A percentile compares a stretch with the other conserved stretches of the same genome.
These are phyloP conservation scores for Wickerhamiella dianesei DNA, from an alignment of 805 yeast species.

Conservation along the genomic window DNA sequence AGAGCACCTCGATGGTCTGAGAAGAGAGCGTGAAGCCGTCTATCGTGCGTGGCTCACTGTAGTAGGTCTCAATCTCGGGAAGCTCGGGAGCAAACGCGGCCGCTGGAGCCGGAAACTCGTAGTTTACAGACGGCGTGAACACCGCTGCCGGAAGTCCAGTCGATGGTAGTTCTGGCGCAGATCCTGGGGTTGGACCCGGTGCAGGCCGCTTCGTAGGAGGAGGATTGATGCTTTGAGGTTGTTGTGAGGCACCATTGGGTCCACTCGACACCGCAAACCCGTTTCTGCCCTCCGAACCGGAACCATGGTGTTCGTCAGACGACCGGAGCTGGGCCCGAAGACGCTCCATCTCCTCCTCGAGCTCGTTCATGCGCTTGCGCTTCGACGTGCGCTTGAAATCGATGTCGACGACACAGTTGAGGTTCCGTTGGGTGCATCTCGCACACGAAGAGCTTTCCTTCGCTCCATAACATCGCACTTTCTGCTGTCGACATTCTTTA, in stretches of 20 bases:
- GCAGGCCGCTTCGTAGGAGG: no score
- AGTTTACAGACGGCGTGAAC: constrained; percentile 3
- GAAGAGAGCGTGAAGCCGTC: constrained; percentile 55
- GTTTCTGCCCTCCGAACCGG: no score
- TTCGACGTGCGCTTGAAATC: constrained; percentile 85
- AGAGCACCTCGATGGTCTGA: constrained; percentile 48
- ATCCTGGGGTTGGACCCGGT: no score
- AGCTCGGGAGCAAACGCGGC: constrained; percentile 1
- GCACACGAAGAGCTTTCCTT: constrained; percentile 60
- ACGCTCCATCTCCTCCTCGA: constrained; percentile 68
- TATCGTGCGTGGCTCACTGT: constrained; percentile 48
- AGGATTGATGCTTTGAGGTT: background rate
- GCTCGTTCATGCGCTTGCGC: constrained; percentile 33
- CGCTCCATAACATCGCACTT: constrained; percentile 34
- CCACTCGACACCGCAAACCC: no score
- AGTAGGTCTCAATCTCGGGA: constrained; percentile 12
- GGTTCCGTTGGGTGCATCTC: constrained; percentile 58
- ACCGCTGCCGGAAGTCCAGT: constrained; percentile 8
- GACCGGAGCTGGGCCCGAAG: constrained; percentile 32
- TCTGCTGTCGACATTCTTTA: constrained; percentile 92
- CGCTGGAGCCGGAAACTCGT: background rate
- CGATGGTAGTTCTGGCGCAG: no score
- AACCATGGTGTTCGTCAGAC: no score
- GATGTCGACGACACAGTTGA: constrained; percentile 58
- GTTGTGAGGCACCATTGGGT: no score